phyloP scores from a whole-genome alignment of 2,329 filamentous ascomycete species.

The Rhytidhysteron rufulum region DNA sequence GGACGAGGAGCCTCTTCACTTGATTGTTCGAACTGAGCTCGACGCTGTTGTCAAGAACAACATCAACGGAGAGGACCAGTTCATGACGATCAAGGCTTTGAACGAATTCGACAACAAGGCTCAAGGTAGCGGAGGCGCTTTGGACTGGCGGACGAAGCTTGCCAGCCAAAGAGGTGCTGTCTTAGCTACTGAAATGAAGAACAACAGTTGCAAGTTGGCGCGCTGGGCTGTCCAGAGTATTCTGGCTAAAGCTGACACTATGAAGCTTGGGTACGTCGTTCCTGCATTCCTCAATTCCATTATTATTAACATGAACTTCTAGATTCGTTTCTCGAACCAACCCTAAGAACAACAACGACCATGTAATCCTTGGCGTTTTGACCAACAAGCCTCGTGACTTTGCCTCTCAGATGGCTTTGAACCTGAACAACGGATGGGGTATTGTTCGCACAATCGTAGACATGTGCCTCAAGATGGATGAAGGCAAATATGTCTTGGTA shows the following conservation, averaged over 20 bases:
- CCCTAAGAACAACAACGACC: conserved; percentile 87
- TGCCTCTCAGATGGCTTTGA: conserved; percentile 95
- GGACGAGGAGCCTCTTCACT: conserved; percentile 88
- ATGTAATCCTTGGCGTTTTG: conserved; percentile 91
- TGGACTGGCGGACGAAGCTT: conserved; percentile 96
- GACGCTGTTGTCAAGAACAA: conserved; percentile 96
- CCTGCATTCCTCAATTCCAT: too few species aligned
- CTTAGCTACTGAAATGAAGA: conserved; percentile 99
- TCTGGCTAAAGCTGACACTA: conserved; percentile 91
- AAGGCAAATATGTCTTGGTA: conserved; percentile 75
- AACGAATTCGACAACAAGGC: conserved; percentile 99
- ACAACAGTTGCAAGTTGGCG: conserved; percentile 98
- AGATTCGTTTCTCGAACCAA: conserved; percentile 94
- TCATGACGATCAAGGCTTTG: conserved; percentile 87
- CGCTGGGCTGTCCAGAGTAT: conserved; percentile 97
- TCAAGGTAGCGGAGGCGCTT: conserved; percentile 85
- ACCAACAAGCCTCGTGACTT: conserved; percentile 99
- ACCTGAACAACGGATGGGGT: conserved; percentile 95
- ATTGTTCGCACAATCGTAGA: conserved; percentile 98
- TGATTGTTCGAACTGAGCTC: conserved; percentile 91
- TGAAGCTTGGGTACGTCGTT: conserved; percentile 84
- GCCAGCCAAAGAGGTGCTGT: conserved; percentile 93
- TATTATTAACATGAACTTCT: too few species aligned
- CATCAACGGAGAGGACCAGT: conserved; percentile 86
- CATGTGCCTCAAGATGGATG: conserved; percentile 75